Conservation (phyloP, 1,284 basidiomycete species). For the Irpex sp. region DNA sequence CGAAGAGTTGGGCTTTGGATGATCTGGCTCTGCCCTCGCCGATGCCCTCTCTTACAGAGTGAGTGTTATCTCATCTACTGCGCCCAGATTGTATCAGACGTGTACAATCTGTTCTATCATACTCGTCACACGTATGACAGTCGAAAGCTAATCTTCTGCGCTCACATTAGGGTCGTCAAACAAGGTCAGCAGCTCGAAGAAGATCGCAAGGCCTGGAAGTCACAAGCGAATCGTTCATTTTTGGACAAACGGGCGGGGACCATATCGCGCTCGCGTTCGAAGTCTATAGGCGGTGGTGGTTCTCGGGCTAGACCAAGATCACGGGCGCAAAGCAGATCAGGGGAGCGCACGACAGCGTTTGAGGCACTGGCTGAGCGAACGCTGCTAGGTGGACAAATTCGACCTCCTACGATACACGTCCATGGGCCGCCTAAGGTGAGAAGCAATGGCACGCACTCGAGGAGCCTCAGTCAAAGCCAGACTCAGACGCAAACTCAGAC, state of each 20-base stretch:
- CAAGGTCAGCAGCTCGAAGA: constrained; percentile 55
- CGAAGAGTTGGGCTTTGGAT: constrained; percentile 52
- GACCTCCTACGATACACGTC: constrained; percentile 45
- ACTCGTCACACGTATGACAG: neutral
- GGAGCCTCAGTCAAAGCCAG: constrained; percentile 5
- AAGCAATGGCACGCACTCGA: neutral
- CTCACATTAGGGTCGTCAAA: constrained; percentile 51
- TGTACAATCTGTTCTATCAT: neutral
- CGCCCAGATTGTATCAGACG: neutral
- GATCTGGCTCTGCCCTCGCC: constrained; percentile 57
- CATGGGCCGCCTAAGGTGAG: constrained; percentile 13
- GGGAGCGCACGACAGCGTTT: constrained; percentile 31
- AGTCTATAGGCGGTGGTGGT: constrained; percentile 42
- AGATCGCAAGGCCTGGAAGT: constrained; percentile 64
- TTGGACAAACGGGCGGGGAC: constrained; percentile 60
- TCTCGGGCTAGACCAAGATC: constrained; percentile 20
- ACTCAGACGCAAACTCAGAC: constrained; percentile 10
- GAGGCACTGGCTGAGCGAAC: constrained; percentile 60
- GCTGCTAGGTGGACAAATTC: constrained; percentile 56
- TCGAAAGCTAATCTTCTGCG: neutral
- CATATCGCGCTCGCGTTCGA: constrained; percentile 59
- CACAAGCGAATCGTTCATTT: constrained; percentile 57
- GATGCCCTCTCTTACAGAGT: constrained; percentile 59
- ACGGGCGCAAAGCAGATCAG: constrained; percentile 20
- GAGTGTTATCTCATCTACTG: constrained; percentile 21